Evolutionary conservation across 1,284 basidiomycete genomes (phyloP).

Genomic region (Cryptococcus hybrid): DNA sequence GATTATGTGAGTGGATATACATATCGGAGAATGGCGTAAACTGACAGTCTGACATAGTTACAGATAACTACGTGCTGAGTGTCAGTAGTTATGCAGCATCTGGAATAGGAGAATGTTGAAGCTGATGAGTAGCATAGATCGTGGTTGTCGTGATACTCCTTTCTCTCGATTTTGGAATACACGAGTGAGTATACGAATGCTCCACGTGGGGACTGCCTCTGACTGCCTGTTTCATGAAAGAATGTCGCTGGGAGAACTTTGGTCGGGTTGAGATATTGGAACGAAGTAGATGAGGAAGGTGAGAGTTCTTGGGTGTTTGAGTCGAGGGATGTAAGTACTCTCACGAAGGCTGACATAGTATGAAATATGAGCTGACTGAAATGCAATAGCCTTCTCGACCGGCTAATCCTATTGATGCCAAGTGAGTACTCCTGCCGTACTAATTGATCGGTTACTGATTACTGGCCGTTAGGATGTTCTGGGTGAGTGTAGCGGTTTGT

Average conservation of each 20-base stretch:
- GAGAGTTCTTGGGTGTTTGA: constrained; percentile 96
- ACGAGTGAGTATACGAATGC: constrained; percentile 56
- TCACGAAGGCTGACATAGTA: neutral
- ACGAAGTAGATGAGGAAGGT: constrained; percentile 94
- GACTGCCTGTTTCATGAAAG: constrained; percentile 47
- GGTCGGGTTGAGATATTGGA: constrained; percentile 93
- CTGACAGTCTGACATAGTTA: constrained; percentile 52
- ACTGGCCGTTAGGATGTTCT: constrained; percentile 70
- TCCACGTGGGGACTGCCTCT: neutral
- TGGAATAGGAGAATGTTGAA: neutral
- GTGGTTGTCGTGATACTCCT: constrained; percentile 86
- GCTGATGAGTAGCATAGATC: constrained; percentile 58
- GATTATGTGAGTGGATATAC: constrained; percentile 50
- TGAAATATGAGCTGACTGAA: neutral
- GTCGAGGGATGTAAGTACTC: constrained; percentile 71
- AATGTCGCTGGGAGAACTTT: constrained; percentile 88
- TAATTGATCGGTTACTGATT: neutral
- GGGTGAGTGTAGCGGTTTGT: constrained; percentile 57
- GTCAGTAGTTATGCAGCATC: constrained; percentile 54
- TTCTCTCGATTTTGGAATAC: constrained; percentile 96
- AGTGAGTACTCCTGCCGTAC: constrained; percentile 54
- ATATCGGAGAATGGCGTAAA: neutral
- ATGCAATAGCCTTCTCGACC: constrained; percentile 73
- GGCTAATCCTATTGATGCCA: constrained; percentile 85
- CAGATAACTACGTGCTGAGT: constrained; percentile 83